Conservation (phyloP, 2,329 filamentous ascomycete genomes). For the Fusarium lateritium region DNA sequence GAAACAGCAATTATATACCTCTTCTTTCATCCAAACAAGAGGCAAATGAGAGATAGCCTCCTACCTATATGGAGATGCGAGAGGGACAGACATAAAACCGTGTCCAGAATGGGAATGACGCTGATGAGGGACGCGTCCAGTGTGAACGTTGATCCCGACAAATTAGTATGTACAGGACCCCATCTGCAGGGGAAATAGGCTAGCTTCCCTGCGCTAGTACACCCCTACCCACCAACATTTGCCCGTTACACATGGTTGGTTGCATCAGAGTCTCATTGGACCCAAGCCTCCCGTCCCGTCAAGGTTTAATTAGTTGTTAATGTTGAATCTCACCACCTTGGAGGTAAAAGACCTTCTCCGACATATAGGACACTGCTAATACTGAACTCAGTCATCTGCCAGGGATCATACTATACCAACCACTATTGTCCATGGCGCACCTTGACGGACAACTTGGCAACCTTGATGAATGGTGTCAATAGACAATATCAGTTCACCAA, state of each 20-base stretch:
- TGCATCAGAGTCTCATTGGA: conserved; percentile 23
- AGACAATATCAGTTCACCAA: conserved; percentile 9
- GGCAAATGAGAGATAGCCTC: conserved; percentile 20
- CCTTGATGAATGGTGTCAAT: conserved; percentile 33
- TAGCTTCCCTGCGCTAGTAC: conserved; percentile 29
- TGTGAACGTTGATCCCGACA: background rate
- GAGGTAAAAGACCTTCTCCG: background rate
- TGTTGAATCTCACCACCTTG: background rate
- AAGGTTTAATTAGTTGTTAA: background rate
- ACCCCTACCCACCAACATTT: background rate
- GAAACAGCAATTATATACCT: background rate
- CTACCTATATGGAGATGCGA: conserved; percentile 13
- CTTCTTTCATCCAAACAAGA: conserved; percentile 14
- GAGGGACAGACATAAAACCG: conserved; percentile 39
- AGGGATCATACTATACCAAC: background rate
- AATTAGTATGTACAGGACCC: conserved; percentile 25
- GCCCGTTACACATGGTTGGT: conserved; percentile 27
- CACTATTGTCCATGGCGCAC: background rate
- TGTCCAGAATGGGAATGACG: conserved; percentile 42
- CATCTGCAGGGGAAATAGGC: conserved; percentile 28
- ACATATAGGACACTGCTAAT: background rate
- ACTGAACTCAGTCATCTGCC: background rate
- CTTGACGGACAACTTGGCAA: conserved; percentile 20
- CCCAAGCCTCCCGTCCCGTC: conserved; percentile 8
- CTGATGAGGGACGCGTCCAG: conserved; percentile 34